phyloP scores from a whole-genome alignment of 306 rosid species.

The Cucurbita argyrosperma region DNA sequence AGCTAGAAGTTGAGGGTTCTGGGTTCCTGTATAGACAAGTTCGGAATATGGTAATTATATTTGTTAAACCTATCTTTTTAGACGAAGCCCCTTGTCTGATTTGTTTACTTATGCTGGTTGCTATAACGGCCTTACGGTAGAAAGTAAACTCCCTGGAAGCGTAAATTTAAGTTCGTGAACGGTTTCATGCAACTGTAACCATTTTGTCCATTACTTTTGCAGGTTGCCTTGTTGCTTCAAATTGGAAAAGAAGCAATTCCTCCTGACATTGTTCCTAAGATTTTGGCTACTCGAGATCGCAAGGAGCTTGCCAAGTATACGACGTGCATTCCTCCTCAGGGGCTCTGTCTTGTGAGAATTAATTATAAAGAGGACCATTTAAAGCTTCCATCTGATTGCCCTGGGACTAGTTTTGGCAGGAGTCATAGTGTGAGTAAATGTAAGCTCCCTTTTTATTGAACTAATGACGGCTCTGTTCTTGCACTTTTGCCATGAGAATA shows the following conservation, averaged over 20 bases:
- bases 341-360: conserved; percentile 63
- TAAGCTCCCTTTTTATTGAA: conserved; percentile 57
- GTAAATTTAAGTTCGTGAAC: background rate
- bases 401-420: conserved; percentile 60
- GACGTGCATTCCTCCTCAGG: conserved; percentile 57
- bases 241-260: conserved; percentile 80
- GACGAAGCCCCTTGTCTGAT: background rate
- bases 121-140: background rate
- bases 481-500: background rate
- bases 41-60: conserved; percentile 63
- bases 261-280: conserved; percentile 47
- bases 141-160: background rate
- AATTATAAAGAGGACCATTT: conserved; percentile 61
- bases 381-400: conserved; percentile 47
- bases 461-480: background rate
- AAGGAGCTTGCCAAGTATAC: conserved; percentile 74
- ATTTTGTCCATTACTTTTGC: background rate
- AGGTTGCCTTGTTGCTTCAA: conserved; percentile 81
- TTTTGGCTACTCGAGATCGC: conserved; percentile 68
- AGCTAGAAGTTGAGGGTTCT: conserved; percentile 76
- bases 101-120: background rate
- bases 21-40: conserved; percentile 94
- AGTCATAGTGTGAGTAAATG: conserved; percentile 53
- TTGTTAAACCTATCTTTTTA: background rate
- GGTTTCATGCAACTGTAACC: background rate